A percentile compares a stretch with the other conserved stretches of the same genome.
phyloP scores from a whole-genome alignment of 164 flowering plant species.

The Magnolia sinica region DNA sequence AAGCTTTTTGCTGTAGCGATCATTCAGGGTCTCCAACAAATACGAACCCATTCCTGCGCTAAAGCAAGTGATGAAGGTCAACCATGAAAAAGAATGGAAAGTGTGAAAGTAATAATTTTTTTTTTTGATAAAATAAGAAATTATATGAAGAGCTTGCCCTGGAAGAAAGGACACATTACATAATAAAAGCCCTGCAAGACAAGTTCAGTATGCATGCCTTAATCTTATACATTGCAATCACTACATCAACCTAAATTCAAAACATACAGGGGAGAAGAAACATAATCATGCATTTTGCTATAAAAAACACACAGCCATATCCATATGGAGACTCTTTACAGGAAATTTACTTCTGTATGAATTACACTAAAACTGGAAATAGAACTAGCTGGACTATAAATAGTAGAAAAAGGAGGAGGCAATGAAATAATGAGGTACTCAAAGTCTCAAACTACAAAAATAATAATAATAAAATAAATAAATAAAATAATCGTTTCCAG shows the following conservation, averaged over 20 bases:
- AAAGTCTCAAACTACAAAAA: no score
- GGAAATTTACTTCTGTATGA: not conserved
- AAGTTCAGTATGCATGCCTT: not conserved
- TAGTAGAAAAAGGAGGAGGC: no score
- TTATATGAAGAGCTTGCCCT: not conserved
- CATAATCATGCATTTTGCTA: not conserved
- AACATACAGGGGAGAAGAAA: not conserved
- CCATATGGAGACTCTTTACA: not conserved
- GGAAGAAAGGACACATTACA: not conserved
- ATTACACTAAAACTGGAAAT: no score
- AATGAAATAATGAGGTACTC: no score
- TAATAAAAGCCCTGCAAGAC: not conserved
- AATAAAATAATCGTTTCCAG: not conserved
- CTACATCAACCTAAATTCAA: not conserved
- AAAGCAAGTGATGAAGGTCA: not conserved
- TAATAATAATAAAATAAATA: no score
- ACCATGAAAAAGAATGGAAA: not conserved
- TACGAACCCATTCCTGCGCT: constrained; percentile 96
- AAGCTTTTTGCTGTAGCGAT: constrained; percentile 97
- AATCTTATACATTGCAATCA: not conserved
- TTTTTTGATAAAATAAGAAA: no score
- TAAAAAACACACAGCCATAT: no score
- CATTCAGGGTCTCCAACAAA: constrained; percentile 93
- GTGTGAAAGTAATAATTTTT: no score
- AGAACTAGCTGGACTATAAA: no score